Conservation (phyloP, 179 eudicot genomes). For the Beta corolliflora region DNA sequence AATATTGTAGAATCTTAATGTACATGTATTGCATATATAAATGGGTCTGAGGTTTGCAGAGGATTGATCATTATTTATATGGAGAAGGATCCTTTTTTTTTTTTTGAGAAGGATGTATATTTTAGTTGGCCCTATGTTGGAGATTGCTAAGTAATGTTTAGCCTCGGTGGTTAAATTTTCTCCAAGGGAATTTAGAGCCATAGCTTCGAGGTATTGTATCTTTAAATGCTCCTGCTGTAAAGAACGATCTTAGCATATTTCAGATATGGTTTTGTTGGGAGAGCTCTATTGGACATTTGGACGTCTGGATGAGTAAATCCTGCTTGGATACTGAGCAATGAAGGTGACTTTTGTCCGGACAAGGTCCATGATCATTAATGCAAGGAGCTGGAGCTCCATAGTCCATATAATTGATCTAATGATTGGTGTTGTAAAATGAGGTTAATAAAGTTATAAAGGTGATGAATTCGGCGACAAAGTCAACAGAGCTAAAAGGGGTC, state of each 20-base stretch:
- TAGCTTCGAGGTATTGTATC: neutral
- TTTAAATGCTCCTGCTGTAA: neutral
- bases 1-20: neutral
- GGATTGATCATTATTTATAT: neutral
- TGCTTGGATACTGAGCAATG: neutral
- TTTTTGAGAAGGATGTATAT: neutral
- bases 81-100: neutral
- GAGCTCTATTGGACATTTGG: neutral
- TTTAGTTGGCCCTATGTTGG: neutral
- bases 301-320: neutral
- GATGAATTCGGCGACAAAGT: neutral
- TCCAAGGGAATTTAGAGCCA: neutral
- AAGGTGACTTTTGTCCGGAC: neutral
- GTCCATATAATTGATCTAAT: neutral
- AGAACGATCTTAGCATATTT: neutral
- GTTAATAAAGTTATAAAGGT: too few relatives aligned
- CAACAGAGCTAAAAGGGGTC: neutral
- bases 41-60: neutral
- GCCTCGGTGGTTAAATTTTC: neutral
- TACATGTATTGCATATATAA: neutral
- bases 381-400: neutral
- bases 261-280: neutral
- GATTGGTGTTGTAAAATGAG: neutral
- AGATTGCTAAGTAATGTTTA: neutral
- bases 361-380: too few relatives aligned